A percentile compares a stretch with the other conserved stretches of the same genome.
Evolutionary conservation across 352 stramenopile species (phyloP).

Genomic region (Thraustochytrium sp.): DNA sequence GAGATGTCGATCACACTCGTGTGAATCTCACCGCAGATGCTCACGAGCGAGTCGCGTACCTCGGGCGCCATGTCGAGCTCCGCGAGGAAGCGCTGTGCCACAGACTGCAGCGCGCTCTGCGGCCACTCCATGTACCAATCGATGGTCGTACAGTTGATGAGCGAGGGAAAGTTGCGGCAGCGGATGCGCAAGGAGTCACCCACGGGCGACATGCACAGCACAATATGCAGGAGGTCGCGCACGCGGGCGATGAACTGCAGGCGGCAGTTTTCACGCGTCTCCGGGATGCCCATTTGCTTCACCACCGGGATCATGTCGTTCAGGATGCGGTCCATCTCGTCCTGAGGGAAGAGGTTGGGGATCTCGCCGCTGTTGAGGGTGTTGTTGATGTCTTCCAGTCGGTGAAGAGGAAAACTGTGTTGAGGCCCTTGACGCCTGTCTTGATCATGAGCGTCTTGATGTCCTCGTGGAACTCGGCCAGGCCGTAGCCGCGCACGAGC

Average conservation of each 20-base stretch:
- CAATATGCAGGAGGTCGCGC: conserved; percentile 84
- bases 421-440: conserved; percentile 69
- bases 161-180: conserved; percentile 83
- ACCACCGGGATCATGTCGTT: conserved; percentile 81
- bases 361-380: conserved; percentile 92
- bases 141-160: conserved; percentile 93
- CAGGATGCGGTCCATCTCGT: conserved; percentile 87
- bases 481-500: conserved; percentile 79
- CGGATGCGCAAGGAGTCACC: conserved; percentile 80
- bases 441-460: conserved; percentile 86
- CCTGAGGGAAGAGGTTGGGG: conserved; percentile 82
- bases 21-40: conserved; percentile 86
- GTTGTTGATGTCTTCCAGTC: conserved; percentile 94
- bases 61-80: conserved; percentile 59
- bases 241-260: conserved; percentile 79
- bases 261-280: conserved; percentile 83
- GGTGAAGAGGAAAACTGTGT: conserved; percentile 82
- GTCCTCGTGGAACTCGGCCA: conserved; percentile 82
- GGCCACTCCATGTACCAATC: conserved; percentile 92
- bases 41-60: conserved; percentile 63
- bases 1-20: conserved; percentile 77
- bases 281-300: conserved; percentile 71
- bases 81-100: conserved; percentile 75
- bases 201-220: conserved; percentile 87
- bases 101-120: conserved; percentile 76